phyloP scores from a whole-genome alignment of 73 alveolate genomes.

The Tetrahymena borealis region DNA sequence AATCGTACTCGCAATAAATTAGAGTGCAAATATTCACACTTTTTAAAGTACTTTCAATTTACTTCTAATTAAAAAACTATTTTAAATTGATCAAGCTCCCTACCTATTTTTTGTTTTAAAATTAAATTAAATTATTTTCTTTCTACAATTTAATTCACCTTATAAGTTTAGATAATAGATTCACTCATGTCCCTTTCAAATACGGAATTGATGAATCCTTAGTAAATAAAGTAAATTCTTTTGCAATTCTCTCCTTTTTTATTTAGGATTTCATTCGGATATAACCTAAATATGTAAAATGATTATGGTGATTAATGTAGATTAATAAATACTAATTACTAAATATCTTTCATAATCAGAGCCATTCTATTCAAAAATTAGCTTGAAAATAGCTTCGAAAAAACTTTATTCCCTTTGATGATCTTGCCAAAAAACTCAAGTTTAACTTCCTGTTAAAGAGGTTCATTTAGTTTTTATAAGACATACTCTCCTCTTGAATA shows the following conservation, averaged over 20 bases:
- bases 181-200: neutral
- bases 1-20: neutral
- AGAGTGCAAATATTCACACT: neutral
- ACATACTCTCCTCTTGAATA: neutral
- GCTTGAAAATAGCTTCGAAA: neutral
- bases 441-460: neutral
- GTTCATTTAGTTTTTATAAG: neutral
- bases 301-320: neutral
- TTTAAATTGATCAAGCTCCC: neutral
- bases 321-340: neutral
- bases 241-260: neutral
- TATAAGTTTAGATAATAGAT: neutral
- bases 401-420: neutral
- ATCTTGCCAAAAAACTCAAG: neutral
- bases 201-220: neutral
- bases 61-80: neutral
- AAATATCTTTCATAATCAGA: neutral
- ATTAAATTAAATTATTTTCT: neutral
- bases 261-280: neutral
- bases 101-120: neutral
- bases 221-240: neutral
- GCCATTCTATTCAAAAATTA: neutral
- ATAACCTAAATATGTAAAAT: neutral
- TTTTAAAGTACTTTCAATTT: neutral
- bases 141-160: neutral